Conservation (phyloP, 2,329 filamentous ascomycete species). For the Aspergillus candidus region DNA sequence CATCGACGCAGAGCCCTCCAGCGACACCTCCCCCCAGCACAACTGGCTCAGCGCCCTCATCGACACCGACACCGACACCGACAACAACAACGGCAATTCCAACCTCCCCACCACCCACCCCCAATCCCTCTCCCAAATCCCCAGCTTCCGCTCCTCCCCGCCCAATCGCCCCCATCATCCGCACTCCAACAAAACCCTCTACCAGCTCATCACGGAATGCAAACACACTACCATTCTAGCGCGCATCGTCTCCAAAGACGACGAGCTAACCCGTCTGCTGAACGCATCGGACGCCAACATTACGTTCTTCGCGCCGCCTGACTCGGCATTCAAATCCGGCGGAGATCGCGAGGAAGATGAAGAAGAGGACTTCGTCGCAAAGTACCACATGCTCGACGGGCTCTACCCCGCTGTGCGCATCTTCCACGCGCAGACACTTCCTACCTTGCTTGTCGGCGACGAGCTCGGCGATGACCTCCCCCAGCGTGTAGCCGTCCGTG, state of each 20-base stretch:
- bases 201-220: conserved; percentile 68
- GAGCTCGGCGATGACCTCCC: conserved; percentile 56
- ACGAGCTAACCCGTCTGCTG: conserved; percentile 64
- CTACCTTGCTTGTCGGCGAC: conserved; percentile 58
- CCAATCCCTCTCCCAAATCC: conserved; percentile 1
- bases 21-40: background rate
- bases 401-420: conserved; percentile 61
- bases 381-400: conserved; percentile 68
- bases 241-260: conserved; percentile 65
- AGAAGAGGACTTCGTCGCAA: conserved; percentile 50
- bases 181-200: conserved; percentile 64
- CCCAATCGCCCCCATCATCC: conserved; percentile 24
- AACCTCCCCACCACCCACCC: conserved; percentile 4
- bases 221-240: conserved; percentile 73
- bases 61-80: background rate
- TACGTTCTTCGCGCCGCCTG: conserved; percentile 74
- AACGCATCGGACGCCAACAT: conserved; percentile 69
- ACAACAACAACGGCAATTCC: conserved; percentile 3
- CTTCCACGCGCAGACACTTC: conserved; percentile 66
- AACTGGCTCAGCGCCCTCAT: background rate
- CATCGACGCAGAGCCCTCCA: conserved; percentile 1
- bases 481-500: conserved; percentile 66
- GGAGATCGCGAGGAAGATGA: conserved; percentile 1
- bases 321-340: conserved; percentile 62
- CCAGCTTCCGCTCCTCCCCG: background rate